A percentile compares a stretch with the other conserved stretches of the same genome.
These are phyloP conservation scores for Botrytis galanthina DNA, from an alignment of 2,329 filamentous ascomycete genomes.

Conservation along the genomic window DNA sequence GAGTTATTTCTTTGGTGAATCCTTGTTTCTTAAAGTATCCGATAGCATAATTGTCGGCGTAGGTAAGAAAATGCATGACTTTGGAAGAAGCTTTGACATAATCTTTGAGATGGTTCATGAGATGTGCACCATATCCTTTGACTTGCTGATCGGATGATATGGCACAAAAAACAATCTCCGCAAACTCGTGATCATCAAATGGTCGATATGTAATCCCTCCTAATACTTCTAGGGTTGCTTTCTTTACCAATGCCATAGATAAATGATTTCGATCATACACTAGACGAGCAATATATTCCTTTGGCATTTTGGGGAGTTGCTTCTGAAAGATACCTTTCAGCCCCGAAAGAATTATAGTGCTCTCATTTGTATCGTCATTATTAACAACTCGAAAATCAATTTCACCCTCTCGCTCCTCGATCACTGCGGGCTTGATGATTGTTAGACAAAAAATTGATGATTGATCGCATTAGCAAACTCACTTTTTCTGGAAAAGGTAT, in stretches of 20 bases:
- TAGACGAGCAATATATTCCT: conserved; percentile 95
- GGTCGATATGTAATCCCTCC: conserved; percentile 96
- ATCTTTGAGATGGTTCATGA: conserved; percentile 97
- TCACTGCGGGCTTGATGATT: conserved; percentile 67
- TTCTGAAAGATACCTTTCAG: conserved; percentile 99
- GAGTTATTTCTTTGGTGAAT: conserved; percentile 96
- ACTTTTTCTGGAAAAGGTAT: conserved; percentile 91
- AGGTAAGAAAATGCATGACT: conserved; percentile 98
- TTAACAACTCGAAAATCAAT: conserved; percentile 98
- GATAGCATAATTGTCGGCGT: conserved; percentile 98
- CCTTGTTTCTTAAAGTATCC: conserved; percentile 99
- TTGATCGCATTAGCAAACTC: conserved; percentile 25
- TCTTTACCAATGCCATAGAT: conserved; percentile 96
- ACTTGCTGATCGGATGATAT: conserved; percentile 98
- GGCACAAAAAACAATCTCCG: conserved; percentile 98
- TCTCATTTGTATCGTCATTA: conserved; percentile 86
- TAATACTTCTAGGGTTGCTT: conserved; percentile 82
- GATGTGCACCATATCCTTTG: conserved; percentile 94
- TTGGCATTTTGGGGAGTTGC: conserved; percentile 97
- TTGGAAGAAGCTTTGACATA: conserved; percentile 96
- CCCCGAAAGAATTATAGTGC: conserved; percentile 89
- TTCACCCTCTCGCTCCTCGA: conserved; percentile 89
- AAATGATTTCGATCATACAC: conserved; percentile 97
- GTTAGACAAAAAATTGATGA: neutral
- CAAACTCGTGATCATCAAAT: conserved; percentile 88